These are phyloP conservation scores for Fusarium temperatum DNA, from an alignment of 2,329 filamentous ascomycete species.

Conservation along the genomic window DNA sequence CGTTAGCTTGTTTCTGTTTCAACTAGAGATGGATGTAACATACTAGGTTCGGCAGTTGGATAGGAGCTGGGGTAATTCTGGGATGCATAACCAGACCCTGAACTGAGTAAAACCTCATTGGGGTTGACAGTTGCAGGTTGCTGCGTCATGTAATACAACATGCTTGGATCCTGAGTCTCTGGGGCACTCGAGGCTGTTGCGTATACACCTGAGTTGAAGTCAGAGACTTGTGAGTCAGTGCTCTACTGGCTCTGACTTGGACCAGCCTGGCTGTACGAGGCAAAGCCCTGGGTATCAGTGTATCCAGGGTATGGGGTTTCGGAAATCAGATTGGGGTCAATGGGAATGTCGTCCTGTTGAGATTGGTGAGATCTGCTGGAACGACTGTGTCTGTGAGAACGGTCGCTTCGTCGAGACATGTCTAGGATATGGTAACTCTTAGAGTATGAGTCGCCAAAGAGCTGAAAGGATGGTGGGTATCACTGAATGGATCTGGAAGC, in stretches of 20 bases:
- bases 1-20: neutral
- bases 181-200: neutral
- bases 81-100: neutral
- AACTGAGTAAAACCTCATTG: constrained; percentile 4
- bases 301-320: neutral
- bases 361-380: constrained; percentile 14
- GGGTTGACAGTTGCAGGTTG: constrained; percentile 29
- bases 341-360: constrained; percentile 16
- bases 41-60: constrained; percentile 15
- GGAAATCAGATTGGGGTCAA: constrained; percentile 7
- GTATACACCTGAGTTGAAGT: constrained; percentile 6
- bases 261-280: constrained; percentile 13
- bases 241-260: constrained; percentile 37
- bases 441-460: rapidly evolving
- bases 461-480: too few species aligned
- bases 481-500: neutral
- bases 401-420: constrained; percentile 30
- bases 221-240: constrained; percentile 15
- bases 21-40: neutral
- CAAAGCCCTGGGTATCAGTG: neutral
- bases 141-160: constrained; percentile 3
- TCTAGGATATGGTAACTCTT: neutral
- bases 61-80: constrained; percentile 9
- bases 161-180: constrained; percentile 25
- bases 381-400: constrained; percentile 15